These are phyloP conservation scores for Isatis lusitanica DNA, from an alignment of 441 rosid genomes.

Conservation along the genomic window DNA sequence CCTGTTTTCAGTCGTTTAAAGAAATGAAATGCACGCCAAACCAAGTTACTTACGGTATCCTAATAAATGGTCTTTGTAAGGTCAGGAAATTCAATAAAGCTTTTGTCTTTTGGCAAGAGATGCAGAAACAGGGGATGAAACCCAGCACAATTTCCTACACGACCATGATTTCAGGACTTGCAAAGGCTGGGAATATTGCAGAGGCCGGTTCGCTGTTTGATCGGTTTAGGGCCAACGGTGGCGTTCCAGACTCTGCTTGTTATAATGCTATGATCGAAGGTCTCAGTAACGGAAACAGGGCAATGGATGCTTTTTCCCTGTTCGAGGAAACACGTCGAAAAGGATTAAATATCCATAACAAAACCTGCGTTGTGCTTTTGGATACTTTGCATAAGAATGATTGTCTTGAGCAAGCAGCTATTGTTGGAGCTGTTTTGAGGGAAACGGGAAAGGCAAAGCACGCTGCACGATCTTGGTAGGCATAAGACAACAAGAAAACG, in stretches of 20 bases:
- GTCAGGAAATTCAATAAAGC: constrained; percentile 92
- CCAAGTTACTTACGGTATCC: constrained; percentile 71
- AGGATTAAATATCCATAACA: constrained; percentile 64
- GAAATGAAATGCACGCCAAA: constrained; percentile 74
- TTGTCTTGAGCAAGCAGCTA: constrained; percentile 35
- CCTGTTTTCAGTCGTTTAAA: constrained; percentile 83
- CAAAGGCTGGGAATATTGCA: constrained; percentile 82
- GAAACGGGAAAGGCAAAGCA: constrained; percentile 88
- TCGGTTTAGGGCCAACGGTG: constrained; percentile 69
- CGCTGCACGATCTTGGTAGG: constrained; percentile 78
- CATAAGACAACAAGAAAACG: neutral
- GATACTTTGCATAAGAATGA: constrained; percentile 60
- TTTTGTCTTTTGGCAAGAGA: constrained; percentile 97
- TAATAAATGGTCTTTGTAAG: constrained; percentile 85
- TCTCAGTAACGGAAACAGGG: constrained; percentile 69
- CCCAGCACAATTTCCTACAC: constrained; percentile 76
- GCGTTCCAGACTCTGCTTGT: constrained; percentile 71
- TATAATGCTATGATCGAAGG: constrained; percentile 88
- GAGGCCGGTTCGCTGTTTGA: constrained; percentile 72
- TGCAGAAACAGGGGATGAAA: constrained; percentile 75
- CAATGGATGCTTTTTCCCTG: constrained; percentile 65
- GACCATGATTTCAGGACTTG: constrained; percentile 83
- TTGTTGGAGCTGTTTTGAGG: constrained; percentile 86
- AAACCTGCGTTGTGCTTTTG: constrained; percentile 82
- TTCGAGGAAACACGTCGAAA: constrained; percentile 80